Conservation (phyloP, 73 alveolate species). For the Strombidium stylifer region DNA sequence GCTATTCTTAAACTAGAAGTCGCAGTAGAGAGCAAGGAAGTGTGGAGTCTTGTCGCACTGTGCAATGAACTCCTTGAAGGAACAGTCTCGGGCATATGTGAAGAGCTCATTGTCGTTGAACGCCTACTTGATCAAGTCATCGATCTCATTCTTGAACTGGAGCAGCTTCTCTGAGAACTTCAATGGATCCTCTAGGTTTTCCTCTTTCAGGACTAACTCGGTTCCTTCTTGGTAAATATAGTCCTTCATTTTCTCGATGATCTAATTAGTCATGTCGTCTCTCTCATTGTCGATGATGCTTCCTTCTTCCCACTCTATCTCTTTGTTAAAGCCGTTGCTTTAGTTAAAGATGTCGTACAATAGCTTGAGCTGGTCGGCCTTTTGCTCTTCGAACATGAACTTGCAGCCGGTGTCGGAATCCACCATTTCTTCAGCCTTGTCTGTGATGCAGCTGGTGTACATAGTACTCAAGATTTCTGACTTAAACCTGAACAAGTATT, state of each 20-base stretch:
- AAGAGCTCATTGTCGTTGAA: conserved; percentile 72
- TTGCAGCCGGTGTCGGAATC: conserved; percentile 82
- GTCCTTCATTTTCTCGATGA: conserved; percentile 67
- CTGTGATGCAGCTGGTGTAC: conserved; percentile 62
- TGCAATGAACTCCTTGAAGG: conserved; percentile 73
- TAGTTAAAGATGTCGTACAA: conserved; percentile 67
- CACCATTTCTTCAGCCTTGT: conserved; percentile 59
- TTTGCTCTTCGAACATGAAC: conserved; percentile 75
- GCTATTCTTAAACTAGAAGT: conserved; percentile 73
- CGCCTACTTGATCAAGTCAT: conserved; percentile 66
- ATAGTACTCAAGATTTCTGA: conserved; percentile 45
- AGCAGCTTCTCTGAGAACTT: conserved; percentile 78
- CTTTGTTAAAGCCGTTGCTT: no score
- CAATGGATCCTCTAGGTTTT: conserved; percentile 71
- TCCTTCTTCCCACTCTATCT: no score
- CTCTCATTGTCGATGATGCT: no score
- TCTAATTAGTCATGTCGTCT: conserved; percentile 47
- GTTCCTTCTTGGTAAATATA: conserved; percentile 83
- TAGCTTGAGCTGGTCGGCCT: conserved; percentile 70
- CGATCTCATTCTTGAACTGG: conserved; percentile 82
- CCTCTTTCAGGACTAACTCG: conserved; percentile 65
- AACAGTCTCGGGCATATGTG: conserved; percentile 59
- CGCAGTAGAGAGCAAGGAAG: conserved; percentile 81
- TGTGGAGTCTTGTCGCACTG: conserved; percentile 69
- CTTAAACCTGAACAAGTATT: conserved; percentile 63